Evolutionary conservation across 1,284 basidiomycete genomes (phyloP).

Genomic region (Moniliella sp.): DNA sequence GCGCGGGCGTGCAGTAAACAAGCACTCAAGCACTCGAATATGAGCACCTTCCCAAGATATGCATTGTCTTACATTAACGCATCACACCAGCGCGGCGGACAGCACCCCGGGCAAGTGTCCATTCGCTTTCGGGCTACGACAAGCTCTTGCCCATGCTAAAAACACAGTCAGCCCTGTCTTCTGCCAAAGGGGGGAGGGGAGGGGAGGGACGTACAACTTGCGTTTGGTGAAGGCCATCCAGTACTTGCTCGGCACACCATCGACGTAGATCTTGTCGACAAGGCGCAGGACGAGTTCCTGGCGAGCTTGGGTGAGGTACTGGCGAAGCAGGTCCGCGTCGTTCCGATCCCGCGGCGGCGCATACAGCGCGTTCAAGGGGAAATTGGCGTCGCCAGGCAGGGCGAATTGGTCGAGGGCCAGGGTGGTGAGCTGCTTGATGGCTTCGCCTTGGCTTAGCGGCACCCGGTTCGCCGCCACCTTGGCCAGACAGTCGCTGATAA

Average conservation of each 20-base stretch:
- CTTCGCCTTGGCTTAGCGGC: conserved; percentile 45
- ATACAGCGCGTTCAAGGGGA: conserved; percentile 79
- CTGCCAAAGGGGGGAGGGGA: background rate
- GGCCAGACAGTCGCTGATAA: conserved; percentile 84
- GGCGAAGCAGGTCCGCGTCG: conserved; percentile 66
- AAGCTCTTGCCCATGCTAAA: background rate
- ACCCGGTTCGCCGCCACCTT: conserved; percentile 21
- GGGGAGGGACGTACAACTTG: conserved; percentile 16
- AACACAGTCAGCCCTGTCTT: background rate
- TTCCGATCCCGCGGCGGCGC: conserved; percentile 52
- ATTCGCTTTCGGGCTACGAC: background rate
- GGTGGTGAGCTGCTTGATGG: conserved; percentile 65
- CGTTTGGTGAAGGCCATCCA: conserved; percentile 79
- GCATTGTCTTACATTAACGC: too few species aligned
- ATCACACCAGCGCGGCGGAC: too few species aligned
- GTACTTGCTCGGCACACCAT: conserved; percentile 88
- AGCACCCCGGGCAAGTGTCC: too few species aligned
- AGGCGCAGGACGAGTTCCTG: conserved; percentile 72
- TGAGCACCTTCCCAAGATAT: too few species aligned
- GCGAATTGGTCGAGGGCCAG: conserved; percentile 70
- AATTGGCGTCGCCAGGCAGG: conserved; percentile 84
- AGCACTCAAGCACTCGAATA: too few species aligned
- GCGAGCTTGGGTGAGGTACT: conserved; percentile 74
- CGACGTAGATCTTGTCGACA: conserved; percentile 65
- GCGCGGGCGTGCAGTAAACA: too few species aligned